Base-by-base conservation (phyloP, 176 grass and related monocot species). In the Dendrocalamus sinicus region DNA sequence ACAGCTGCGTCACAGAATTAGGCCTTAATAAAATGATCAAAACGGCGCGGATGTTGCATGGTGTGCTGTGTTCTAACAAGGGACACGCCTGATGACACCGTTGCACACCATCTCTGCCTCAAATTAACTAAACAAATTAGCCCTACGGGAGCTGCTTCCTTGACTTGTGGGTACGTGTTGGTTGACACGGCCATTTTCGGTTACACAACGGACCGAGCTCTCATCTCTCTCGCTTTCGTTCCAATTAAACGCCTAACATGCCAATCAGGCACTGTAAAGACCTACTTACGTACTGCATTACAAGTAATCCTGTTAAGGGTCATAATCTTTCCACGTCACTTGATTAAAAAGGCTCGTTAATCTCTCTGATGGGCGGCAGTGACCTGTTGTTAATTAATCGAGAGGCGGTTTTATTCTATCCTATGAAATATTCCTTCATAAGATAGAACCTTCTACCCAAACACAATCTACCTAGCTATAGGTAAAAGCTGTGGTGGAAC, bases 201-300 rank as follows among this genome's bases (percentile, higher is more conserved):
- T 59, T 58, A 16, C 65, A 14, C 70, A 53, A 65, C 54, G 23
- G 32, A 53, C 81, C 62, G 73, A 88, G 32, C 80, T 35, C 15
- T 83, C 74, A 5, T 12, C 73, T 12, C 70, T 45, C 55, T 55
- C 67, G 2, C 73, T 72, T 55, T 73, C 19, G 44, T 12, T 65
- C 74, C 82, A n/a, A 79, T 24, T 66, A 89, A 66, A 19, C 75
- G 61, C 67, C 58, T 89, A 57, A 78, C 87, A 51, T 68, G 69
- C 22, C 70, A 75, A 59, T 12, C 58, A 32, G 28, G 48, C 48
- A 23, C 76, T 16, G 51, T 45, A 12, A 47, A 10, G 17, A 22
- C 19, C 48, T n/a, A 30, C 59, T 28, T 89, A 75, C 76, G 23
- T 28, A 47, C 6, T 40, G 78, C 47, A 30, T 71, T 37, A 1